Evolutionary conservation across 805 yeast species (phyloP), one percentile per base, ranked within the genome.

Genomic region (Isabelozyma gotoi): DNA sequence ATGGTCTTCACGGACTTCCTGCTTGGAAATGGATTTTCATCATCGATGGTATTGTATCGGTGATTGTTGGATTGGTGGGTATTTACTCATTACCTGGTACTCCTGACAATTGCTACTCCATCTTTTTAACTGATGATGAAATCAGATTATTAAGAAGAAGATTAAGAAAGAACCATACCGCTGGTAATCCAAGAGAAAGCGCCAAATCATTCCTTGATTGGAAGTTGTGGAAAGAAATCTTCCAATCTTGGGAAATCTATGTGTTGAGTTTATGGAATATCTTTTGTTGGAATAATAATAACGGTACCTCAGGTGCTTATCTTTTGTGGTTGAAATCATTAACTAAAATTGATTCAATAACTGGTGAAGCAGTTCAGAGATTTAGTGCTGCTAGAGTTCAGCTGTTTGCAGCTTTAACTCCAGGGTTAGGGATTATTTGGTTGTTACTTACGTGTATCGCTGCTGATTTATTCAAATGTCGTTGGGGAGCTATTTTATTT

Each of bases 11-110:
- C 37, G 88, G 88, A 0, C 63, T 78, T 10, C 71, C 73, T 7
- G 81, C 87, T 10, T 85, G 89, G 89, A 72, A 82, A 67, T 85
- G 89, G 89, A 78, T 81, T 57, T 84, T 81, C 54, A 78, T 85
- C 38, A 72, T 85, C 47, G 88, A 83, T 57, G 84, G 83, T 10
- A 53, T 78, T 38, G 73, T 85, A 39, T 78, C 85, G 4, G 53
- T 83, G 19, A 79, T 72, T 2, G 76, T 84, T 31, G 85, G 84
- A 5, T 8, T 84, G 6, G 46, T 78, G 40, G 86, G 85, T 0
- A 68, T 73, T 45, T 78, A 76, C 54, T 50, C 71, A 52, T 63
- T 82, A 47, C 90, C 89, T 7, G 89, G 88, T 39, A 83, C 86
- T 15, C 88, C 89, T 5, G 63, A 71, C 40, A 63, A 61, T 38